A percentile compares a stretch with the other conserved stretches of the same genome.
Evolutionary conservation across 768 basidiomycete species (phyloP).

Genomic region (Mycena maculata): DNA sequence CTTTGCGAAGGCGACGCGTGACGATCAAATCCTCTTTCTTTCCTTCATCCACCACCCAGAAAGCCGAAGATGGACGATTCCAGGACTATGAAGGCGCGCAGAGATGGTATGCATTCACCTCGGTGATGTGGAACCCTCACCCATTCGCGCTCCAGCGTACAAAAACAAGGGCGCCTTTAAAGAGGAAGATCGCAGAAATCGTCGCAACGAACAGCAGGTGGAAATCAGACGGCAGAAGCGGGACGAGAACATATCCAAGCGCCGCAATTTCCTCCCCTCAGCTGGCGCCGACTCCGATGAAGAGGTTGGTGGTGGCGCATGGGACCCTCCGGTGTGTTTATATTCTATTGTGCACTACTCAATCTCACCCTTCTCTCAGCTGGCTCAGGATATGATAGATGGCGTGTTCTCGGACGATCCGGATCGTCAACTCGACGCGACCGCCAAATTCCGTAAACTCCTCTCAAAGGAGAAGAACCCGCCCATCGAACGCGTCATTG

Average conservation of each 20-base stretch:
- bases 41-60: conserved; percentile 35
- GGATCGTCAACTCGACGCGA: conserved; percentile 95
- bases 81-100: conserved; percentile 80
- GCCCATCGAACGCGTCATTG: conserved; percentile 97
- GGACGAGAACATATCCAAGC: conserved; percentile 98
- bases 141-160: conserved; percentile 70
- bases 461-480: conserved; percentile 99
- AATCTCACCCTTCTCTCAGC: conserved; percentile 51
- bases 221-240: conserved; percentile 98
- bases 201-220: conserved; percentile 98
- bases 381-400: conserved; percentile 91
- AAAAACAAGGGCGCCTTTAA: conserved; percentile 93
- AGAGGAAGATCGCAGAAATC: conserved; percentile 92
- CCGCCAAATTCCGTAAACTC: conserved; percentile 97
- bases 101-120: conserved; percentile 63
- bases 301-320: conserved; percentile 74
- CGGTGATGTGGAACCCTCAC: conserved; percentile 34
- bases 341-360: conserved; percentile 23
- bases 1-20: not conserved
- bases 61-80: conserved; percentile 64
- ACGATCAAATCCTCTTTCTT: not conserved
- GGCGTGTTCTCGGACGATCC: conserved; percentile 94
- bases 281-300: conserved; percentile 90
- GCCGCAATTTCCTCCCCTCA: conserved; percentile 89
- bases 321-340: conserved; percentile 81